Conservation (phyloP, 2,329 filamentous ascomycete genomes). For the Fusarium protoensiforme region DNA sequence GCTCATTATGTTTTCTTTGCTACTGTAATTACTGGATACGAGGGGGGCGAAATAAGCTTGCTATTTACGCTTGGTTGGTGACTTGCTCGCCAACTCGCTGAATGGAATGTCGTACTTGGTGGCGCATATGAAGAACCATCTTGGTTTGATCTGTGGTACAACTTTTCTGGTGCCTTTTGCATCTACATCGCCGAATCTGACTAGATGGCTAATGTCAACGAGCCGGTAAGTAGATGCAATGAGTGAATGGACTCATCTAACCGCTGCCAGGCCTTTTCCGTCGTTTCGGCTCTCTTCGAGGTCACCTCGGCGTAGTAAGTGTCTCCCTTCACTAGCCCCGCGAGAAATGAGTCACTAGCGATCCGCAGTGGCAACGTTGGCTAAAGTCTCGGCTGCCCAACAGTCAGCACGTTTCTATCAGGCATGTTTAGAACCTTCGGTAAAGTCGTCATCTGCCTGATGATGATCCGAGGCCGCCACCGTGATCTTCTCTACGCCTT, state of each 20-base stretch:
- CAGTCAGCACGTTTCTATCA: constrained; percentile 39
- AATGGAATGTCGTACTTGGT: constrained; percentile 46
- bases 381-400: constrained; percentile 46
- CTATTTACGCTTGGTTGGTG: too few species aligned
- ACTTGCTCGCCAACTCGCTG: too few species aligned
- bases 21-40: neutral
- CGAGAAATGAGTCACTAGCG: neutral
- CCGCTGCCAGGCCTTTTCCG: constrained; percentile 35
- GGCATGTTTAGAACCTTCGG: constrained; percentile 45
- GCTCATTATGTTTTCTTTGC: neutral
- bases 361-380: constrained; percentile 47
- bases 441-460: constrained; percentile 48
- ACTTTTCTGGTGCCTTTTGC: constrained; percentile 50
- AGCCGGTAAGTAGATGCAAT: constrained; percentile 26
- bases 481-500: constrained; percentile 45
- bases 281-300: constrained; percentile 47
- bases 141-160: constrained; percentile 55
- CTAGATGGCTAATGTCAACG: constrained; percentile 30
- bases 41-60: neutral
- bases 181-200: constrained; percentile 44
- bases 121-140: constrained; percentile 49
- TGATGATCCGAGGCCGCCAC: constrained; percentile 51
- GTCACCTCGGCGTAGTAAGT: constrained; percentile 47
- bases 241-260: neutral
- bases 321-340: too few species aligned